phyloP scores from a whole-genome alignment of 495 filamentous ascomycete species.

The Baudoinia panamericana region DNA sequence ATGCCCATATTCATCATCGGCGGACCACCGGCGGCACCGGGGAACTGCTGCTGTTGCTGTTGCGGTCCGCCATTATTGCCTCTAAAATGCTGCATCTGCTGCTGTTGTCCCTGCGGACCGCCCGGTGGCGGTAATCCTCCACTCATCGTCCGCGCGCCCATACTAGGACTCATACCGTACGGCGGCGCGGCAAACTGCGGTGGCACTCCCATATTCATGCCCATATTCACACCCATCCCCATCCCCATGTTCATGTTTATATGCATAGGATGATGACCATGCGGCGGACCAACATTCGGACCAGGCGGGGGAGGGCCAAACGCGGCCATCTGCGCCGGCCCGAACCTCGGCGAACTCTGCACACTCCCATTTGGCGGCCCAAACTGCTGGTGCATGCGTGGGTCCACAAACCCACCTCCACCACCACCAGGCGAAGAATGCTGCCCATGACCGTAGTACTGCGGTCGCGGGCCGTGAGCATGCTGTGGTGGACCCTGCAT shows the following conservation, averaged over 20 bases:
- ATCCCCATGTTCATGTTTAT: constrained; percentile 57
- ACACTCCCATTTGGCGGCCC: constrained; percentile 66
- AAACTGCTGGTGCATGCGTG: constrained; percentile 65
- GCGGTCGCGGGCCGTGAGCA: constrained; percentile 35
- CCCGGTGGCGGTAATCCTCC: too few species aligned
- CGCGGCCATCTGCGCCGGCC: constrained; percentile 53
- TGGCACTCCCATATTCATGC: background rate
- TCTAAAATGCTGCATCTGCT: constrained; percentile 1
- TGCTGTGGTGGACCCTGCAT: constrained; percentile 28
- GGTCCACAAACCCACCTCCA: too few species aligned
- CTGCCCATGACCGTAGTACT: constrained; percentile 58
- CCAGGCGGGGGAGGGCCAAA: too few species aligned
- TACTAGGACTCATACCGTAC: background rate
- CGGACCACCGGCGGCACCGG: constrained; percentile 39
- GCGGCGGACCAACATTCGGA: too few species aligned
- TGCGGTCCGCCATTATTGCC: background rate
- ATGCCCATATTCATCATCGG: constrained; percentile 49
- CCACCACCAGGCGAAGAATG: too few species aligned
- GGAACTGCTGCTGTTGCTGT: background rate
- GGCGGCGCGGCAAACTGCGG: constrained; percentile 5
- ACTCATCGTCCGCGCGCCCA: background rate
- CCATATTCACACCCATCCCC: constrained; percentile 21
- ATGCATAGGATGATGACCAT: too few species aligned
- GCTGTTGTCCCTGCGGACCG: background rate
- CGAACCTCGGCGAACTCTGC: constrained; percentile 64